Conservation (phyloP, 257 asterid genomes). For the Scutellaria minor region DNA sequence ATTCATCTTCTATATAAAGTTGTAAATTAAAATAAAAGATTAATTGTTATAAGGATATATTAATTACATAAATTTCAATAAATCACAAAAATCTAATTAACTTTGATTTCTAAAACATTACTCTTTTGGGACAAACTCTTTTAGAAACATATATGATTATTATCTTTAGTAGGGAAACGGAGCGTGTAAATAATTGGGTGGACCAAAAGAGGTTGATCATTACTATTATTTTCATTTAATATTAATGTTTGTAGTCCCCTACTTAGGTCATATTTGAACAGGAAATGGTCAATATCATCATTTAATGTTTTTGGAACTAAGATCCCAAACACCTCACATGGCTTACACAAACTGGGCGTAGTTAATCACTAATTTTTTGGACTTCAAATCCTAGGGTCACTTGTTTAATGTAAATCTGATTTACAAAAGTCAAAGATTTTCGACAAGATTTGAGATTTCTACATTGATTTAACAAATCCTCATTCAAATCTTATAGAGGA, state of each 20-base stretch:
- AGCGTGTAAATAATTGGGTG: neutral
- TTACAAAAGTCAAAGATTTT: conserved; percentile 53
- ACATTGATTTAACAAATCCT: conserved; percentile 3
- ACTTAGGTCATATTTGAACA: conserved; percentile 49
- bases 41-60: too few relatives aligned
- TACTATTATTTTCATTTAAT: conserved; percentile 4
- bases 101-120: too few relatives aligned
- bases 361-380: conserved; percentile 26
- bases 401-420: conserved; percentile 33
- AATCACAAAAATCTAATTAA: too few relatives aligned
- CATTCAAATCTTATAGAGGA: neutral
- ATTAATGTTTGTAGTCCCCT: conserved; percentile 48
- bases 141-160: too few relatives aligned
- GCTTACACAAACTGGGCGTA: conserved; percentile 45
- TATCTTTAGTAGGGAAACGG: too few relatives aligned
- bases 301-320: conserved; percentile 49
- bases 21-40: too few relatives aligned
- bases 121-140: too few relatives aligned
- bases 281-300: conserved; percentile 52
- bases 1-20: too few relatives aligned
- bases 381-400: conserved; percentile 31
- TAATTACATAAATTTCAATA: too few relatives aligned
- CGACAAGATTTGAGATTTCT: conserved; percentile 30
- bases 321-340: conserved; percentile 66
- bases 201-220: conserved; percentile 35